Evolutionary conservation across 192 early-diverging fungal genomes (phyloP).

Genomic region (Blastocladiella britannica): DNA sequence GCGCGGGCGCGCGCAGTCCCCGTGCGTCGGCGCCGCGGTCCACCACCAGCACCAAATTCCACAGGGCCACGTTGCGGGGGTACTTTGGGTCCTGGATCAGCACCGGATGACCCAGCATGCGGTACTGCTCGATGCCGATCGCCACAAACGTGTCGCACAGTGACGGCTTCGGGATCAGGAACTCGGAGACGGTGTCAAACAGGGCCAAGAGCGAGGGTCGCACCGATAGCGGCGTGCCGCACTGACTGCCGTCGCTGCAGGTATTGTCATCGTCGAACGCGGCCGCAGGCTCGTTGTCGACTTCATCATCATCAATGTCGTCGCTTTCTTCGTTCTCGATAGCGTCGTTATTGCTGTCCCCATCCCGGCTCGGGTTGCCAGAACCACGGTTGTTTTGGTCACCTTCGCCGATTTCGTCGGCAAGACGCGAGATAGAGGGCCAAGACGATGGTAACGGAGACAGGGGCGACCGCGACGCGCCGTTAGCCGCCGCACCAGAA

Average conservation of each 20-base stretch:
- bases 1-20: conserved; percentile 71
- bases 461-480: no score
- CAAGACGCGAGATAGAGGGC: no score
- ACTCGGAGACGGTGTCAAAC: conserved; percentile 59
- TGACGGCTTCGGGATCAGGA: conserved; percentile 62
- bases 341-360: no score
- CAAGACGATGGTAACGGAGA: no score
- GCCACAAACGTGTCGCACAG: conserved; percentile 56
- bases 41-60: conserved; percentile 92
- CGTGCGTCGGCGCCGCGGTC: conserved; percentile 55
- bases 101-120: conserved; percentile 57
- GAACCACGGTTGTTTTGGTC: no score
- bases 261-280: neutral
- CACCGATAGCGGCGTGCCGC: conserved; percentile 3
- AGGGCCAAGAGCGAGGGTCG: conserved; percentile 21
- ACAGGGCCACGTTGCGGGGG: conserved; percentile 61
- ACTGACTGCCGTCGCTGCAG: neutral
- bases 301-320: no score
- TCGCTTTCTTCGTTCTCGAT: no score
- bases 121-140: conserved; percentile 41
- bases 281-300: neutral
- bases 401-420: no score
- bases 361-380: no score
- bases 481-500: no score
- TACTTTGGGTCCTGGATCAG: conserved; percentile 41